These are phyloP conservation scores for Populus tremula DNA, from an alignment of 345 rosid species.

Conservation along the genomic window DNA sequence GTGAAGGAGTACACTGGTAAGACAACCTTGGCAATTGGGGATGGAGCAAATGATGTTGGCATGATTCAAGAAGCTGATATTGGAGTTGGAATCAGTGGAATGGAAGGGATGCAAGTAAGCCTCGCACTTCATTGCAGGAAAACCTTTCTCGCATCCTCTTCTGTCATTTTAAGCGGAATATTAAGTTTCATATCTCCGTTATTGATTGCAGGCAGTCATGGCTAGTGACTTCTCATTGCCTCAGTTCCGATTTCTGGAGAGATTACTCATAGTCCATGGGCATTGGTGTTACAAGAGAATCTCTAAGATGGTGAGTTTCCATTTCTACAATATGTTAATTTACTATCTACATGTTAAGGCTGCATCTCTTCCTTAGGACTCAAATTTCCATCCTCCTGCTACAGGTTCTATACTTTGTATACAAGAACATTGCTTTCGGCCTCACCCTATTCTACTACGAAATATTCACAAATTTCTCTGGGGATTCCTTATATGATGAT, in stretches of 20 bases:
- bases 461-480: constrained; percentile 62
- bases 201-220: constrained; percentile 66
- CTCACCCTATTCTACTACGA: constrained; percentile 79
- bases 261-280: constrained; percentile 72
- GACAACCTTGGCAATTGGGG: constrained; percentile 76
- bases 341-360: not conserved
- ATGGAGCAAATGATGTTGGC: constrained; percentile 85
- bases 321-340: not conserved
- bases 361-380: not conserved
- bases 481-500: constrained; percentile 63
- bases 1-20: constrained; percentile 68
- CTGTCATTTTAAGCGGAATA: not conserved
- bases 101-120: constrained; percentile 87
- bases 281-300: constrained; percentile 83
- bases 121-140: not conserved
- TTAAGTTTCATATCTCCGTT: not conserved
- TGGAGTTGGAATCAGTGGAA: constrained; percentile 83
- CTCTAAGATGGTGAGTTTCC: constrained; percentile 59
- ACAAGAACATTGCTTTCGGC: constrained; percentile 82
- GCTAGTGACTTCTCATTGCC: constrained; percentile 81
- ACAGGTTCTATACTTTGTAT: constrained; percentile 65
- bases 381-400: not conserved
- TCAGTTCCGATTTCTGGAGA: constrained; percentile 66
- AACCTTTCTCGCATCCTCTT: not conserved
- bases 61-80: constrained; percentile 97